These are phyloP conservation scores for Populus hybrid DNA, from an alignment of 441 rosid species.

Conservation along the genomic window DNA sequence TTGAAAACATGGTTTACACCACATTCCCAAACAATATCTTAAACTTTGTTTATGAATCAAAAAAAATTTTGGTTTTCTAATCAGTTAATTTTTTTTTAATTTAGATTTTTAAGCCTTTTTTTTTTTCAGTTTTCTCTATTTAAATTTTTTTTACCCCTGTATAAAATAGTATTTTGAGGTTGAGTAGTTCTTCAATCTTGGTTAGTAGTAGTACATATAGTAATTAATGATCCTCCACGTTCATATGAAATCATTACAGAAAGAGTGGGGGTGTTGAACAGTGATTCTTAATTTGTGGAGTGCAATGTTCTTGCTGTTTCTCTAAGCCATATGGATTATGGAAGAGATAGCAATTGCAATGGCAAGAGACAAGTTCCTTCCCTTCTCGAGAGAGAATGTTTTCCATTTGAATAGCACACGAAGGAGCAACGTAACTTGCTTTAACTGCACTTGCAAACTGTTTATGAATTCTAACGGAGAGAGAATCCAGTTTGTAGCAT, in stretches of 20 bases:
- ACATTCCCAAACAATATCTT: too few species aligned
- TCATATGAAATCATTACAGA: background rate
- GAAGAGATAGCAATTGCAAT: background rate
- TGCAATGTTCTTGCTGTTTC: background rate
- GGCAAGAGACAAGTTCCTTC: background rate
- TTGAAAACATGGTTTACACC: too few species aligned
- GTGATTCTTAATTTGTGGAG: background rate
- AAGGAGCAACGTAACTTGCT: background rate
- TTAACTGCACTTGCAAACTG: background rate
- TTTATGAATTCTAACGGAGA: background rate
- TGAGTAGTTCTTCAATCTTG: too few species aligned
- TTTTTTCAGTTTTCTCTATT: too few species aligned
- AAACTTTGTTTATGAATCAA: too few species aligned
- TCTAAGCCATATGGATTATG: background rate
- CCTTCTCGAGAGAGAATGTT: background rate
- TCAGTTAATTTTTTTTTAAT: too few species aligned
- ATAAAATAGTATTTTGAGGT: too few species aligned
- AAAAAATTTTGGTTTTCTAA: too few species aligned
- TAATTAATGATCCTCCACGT: too few species aligned
- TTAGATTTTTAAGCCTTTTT: too few species aligned
- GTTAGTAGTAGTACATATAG: too few species aligned
- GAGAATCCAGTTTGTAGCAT: background rate
- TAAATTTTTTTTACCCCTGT: too few species aligned
- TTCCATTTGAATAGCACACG: background rate
- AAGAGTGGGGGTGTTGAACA: background rate